Evolutionary conservation across 306 rosid species (phyloP).

Genomic region (Lupinus albus): DNA sequence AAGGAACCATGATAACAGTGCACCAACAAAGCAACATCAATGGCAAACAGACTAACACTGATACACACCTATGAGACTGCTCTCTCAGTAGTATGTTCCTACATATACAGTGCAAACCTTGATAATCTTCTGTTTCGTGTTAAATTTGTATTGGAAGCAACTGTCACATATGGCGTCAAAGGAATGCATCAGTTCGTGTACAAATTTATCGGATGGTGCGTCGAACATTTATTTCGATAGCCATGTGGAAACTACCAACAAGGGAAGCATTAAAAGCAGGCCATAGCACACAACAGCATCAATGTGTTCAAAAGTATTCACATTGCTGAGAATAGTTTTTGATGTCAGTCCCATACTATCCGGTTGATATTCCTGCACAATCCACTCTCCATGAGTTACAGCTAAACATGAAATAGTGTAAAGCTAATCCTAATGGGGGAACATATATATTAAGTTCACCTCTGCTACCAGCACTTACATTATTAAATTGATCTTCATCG

Average conservation of each 20-base stretch:
- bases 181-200: neutral
- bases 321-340: conserved; percentile 47
- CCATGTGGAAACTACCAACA: conserved; percentile 65
- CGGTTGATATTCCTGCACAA: conserved; percentile 54
- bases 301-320: conserved; percentile 50
- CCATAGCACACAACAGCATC: conserved; percentile 74
- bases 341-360: conserved; percentile 48
- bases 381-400: conserved; percentile 37
- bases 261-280: conserved; percentile 62
- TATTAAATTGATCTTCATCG: conserved; percentile 39
- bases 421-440: neutral
- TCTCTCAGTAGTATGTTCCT: neutral
- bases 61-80: conserved; percentile 16
- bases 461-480: conserved; percentile 23
- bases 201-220: conserved; percentile 1
- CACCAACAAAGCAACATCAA: conserved; percentile 22
- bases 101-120: neutral
- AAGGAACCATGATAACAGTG: neutral
- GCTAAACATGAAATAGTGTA: conserved; percentile 13
- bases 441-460: conserved; percentile 42
- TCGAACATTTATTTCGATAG: conserved; percentile 47
- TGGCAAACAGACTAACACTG: neutral
- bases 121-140: conserved; percentile 4
- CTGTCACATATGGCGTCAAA: neutral
- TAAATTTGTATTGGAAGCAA: conserved; percentile 30